Evolutionary conservation across 169 alveolate genomes (phyloP).

Genomic region (Cryptosporidium xiaoi): DNA sequence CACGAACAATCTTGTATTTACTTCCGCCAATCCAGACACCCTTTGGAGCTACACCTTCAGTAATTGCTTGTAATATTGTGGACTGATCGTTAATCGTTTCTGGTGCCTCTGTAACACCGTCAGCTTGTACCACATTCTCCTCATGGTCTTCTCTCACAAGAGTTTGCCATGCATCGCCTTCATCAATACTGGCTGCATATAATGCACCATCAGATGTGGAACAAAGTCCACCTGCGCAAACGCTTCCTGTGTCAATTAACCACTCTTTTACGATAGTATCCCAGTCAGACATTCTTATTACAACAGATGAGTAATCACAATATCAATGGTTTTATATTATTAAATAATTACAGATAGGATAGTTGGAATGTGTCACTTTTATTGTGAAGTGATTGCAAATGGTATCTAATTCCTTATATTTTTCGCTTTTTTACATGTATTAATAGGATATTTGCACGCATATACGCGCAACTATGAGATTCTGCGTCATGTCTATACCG

Average conservation of each 20-base stretch:
- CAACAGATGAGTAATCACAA: not conserved
- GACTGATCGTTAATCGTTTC: conserved; percentile 76
- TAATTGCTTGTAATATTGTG: conserved; percentile 75
- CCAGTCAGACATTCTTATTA: conserved; percentile 74
- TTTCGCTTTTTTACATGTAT: conserved; percentile 42
- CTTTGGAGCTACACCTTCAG: conserved; percentile 78
- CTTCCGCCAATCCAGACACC: conserved; percentile 81
- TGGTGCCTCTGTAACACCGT: conserved; percentile 73
- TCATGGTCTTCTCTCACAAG: conserved; percentile 78
- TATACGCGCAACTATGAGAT: conserved; percentile 29
- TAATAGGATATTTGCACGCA: conserved; percentile 59
- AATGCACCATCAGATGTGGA: conserved; percentile 75
- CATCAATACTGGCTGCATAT: conserved; percentile 76
- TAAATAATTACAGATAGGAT: no score
- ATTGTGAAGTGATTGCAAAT: not conserved
- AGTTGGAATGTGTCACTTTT: not conserved
- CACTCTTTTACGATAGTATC: conserved; percentile 76
- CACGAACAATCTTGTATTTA: conserved; percentile 75
- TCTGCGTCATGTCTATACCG: conserved; percentile 28
- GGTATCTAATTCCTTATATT: not conserved
- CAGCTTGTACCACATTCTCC: conserved; percentile 75
- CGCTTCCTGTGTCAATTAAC: conserved; percentile 78
- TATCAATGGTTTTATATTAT: no score
- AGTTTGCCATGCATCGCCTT: conserved; percentile 77
- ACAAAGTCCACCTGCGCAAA: conserved; percentile 78